These are phyloP conservation scores for Nitzschia sp. DNA, from an alignment of 108 stramenopile genomes.

Conservation along the genomic window DNA sequence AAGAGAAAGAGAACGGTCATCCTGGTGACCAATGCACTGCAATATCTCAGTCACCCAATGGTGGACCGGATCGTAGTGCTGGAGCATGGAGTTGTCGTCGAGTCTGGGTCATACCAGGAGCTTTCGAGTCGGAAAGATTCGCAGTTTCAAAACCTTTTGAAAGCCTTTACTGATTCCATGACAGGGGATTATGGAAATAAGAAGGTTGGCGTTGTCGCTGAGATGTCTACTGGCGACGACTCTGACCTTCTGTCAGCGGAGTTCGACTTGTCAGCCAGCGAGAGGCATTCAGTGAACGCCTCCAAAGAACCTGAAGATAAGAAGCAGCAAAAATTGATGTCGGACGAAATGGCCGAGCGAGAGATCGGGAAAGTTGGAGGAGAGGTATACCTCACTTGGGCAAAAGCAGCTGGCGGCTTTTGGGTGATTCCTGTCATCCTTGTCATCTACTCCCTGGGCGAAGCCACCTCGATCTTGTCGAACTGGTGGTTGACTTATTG, in stretches of 20 bases:
- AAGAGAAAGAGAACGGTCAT: constrained; percentile 57
- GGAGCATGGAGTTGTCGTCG: constrained; percentile 64
- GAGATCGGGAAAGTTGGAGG: constrained; percentile 26
- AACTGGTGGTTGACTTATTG: constrained; percentile 72
- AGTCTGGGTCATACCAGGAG: constrained; percentile 71
- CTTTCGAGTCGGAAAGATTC: constrained; percentile 53
- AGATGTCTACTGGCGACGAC: neutral
- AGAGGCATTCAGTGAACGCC: neutral
- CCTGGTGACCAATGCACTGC: constrained; percentile 87
- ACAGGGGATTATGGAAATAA: neutral
- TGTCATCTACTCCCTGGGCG: constrained; percentile 50
- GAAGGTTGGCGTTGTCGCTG: neutral
- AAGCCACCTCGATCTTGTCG: constrained; percentile 49
- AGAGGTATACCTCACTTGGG: constrained; percentile 65
- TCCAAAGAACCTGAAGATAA: constrained; percentile 1
- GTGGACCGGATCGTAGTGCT: constrained; percentile 75
- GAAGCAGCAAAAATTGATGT: constrained; percentile 27
- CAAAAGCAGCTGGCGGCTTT: constrained; percentile 74
- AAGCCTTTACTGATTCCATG: constrained; percentile 20
- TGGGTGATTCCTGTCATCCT: constrained; percentile 44
- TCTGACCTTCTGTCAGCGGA: neutral
- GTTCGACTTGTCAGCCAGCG: neutral
- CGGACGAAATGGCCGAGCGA: constrained; percentile 33
- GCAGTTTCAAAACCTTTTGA: constrained; percentile 55
- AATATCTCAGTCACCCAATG: constrained; percentile 65